Evolutionary conservation across 176 grass and related monocot genomes (phyloP).

Genomic region (Metroxylon sagu): DNA sequence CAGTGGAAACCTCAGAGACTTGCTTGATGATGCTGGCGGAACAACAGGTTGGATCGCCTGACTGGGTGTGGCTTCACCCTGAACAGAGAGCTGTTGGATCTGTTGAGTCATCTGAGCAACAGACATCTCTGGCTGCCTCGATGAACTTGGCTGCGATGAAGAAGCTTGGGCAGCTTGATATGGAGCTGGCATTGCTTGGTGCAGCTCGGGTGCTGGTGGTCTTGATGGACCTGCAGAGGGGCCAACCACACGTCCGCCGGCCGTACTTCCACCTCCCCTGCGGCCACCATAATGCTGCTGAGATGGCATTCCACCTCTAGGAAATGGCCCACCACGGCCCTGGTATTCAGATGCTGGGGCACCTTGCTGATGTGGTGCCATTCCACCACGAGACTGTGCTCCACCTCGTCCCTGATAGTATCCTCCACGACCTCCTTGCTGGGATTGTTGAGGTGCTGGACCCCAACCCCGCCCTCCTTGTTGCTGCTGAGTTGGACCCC

Average conservation of each 20-base stretch:
- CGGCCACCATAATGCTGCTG: slow-evolving; percentile 24
- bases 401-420: slow-evolving; percentile 22
- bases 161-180: slow-evolving; percentile 25
- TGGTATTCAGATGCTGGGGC: slow-evolving; percentile 16
- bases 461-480: slow-evolving; percentile 7
- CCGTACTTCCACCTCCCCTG: slow-evolving; percentile 4
- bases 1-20: slow-evolving; percentile 52
- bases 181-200: slow-evolving; percentile 78
- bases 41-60: slow-evolving; percentile 23
- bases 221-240: slow-evolving; percentile 20
- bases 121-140: slow-evolving; percentile 11
- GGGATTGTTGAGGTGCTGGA: slow-evolving; percentile 12
- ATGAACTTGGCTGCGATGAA: slow-evolving; percentile 23
- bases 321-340: slow-evolving; percentile 4
- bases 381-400: slow-evolving; percentile 10
- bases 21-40: slow-evolving; percentile 24
- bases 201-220: slow-evolving; percentile 86
- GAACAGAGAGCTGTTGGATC: slow-evolving; percentile 37
- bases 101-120: slow-evolving; percentile 19
- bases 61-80: slow-evolving; percentile 22
- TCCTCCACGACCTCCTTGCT: slow-evolving; percentile 24
- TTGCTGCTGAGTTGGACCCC: background rate
- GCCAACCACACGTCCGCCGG: slow-evolving; percentile 22
- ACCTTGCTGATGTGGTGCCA: slow-evolving; percentile 17
- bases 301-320: slow-evolving; percentile 19